Evolutionary conservation across 2,329 filamentous ascomycete species (phyloP), one percentile per base, ranked within the genome.

Genomic region (Colletotrichum lentis): DNA sequence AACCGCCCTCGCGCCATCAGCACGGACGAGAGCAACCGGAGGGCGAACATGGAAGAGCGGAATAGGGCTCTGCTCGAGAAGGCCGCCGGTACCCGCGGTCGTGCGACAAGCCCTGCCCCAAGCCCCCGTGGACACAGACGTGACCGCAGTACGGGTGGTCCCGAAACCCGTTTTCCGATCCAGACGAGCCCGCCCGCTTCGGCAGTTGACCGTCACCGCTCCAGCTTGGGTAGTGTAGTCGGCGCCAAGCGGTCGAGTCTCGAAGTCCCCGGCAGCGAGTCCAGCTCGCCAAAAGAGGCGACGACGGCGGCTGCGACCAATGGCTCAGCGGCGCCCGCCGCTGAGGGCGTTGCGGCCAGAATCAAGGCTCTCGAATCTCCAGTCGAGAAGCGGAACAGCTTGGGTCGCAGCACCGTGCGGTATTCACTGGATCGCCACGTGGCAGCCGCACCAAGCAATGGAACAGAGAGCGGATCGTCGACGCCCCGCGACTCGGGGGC

Each of bases 1-100:
- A 76, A 74, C 52, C 89, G 93, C 49, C 91, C 92, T 27, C 91
- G 96, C 55, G 94, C 94, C 37, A 92, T 97, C 75, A 96, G 93
- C 77, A 97, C 94, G 0, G 94, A 99, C 76, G 96, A 99, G 83
- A 96, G 93, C 80, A 96, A 96, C 79, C 91, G 96, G 69, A 93
- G 94, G 75, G 93, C 93, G 52, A 90, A 97, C 72, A 95, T 97
- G 89, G 95, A 98, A 80, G 96, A 97, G 77, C 90, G 96, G 60
- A 92, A 93, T 77, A 90, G 93, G 70, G 93, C 93, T 58, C 86
- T 95, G 70, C 88, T 96, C 54, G 88, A 88, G 72, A 89, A 89
- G 76, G 84, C 82, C 64, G 87, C 85, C 41, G 84, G 85, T 20
- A 80, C 88, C 72, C 88, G 93, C 60, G 90, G 89, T 76, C 88